A percentile compares a stretch with the other conserved stretches of the same genome.
phyloP scores from a whole-genome alignment of 2,329 filamentous ascomycete genomes.

The Orbilia quercus region DNA sequence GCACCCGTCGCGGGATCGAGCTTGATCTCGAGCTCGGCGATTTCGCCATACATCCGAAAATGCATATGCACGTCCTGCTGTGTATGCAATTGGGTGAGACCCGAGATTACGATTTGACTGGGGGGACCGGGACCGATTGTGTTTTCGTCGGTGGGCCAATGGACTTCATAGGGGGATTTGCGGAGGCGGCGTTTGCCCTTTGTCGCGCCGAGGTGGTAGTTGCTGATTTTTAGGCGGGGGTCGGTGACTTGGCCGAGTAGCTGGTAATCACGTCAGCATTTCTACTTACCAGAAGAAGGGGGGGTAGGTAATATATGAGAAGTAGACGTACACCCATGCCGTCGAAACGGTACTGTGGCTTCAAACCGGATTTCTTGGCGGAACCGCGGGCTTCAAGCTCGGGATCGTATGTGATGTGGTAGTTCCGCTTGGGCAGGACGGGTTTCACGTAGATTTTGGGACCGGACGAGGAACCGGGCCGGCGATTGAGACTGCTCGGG shows the following conservation, averaged over 20 bases:
- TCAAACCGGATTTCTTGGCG: slow-evolving; percentile 69
- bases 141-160: slow-evolving; percentile 85
- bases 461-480: slow-evolving; percentile 31
- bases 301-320: no score
- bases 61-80: slow-evolving; percentile 80
- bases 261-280: slow-evolving; percentile 63
- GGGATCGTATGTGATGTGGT: slow-evolving; percentile 73
- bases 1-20: slow-evolving; percentile 94
- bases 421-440: slow-evolving; percentile 67
- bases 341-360: slow-evolving; percentile 67
- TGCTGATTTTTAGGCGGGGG: slow-evolving; percentile 77
- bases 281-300: background rate
- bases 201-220: slow-evolving; percentile 72
- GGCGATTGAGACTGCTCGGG: slow-evolving; percentile 61
- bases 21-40: slow-evolving; percentile 90
- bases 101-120: slow-evolving; percentile 89
- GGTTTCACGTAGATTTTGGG: slow-evolving; percentile 62
- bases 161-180: slow-evolving; percentile 80
- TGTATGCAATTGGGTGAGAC: slow-evolving; percentile 90
- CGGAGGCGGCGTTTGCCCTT: slow-evolving; percentile 78
- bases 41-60: slow-evolving; percentile 85
- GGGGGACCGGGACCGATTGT: slow-evolving; percentile 90
- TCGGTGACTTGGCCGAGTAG: slow-evolving; percentile 84
- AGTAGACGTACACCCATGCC: slow-evolving; percentile 65
- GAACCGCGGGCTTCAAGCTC: slow-evolving; percentile 70